A percentile compares a stretch with the other conserved stretches of the same genome.
Conservation (phyloP, 2,329 filamentous ascomycete genomes). For the Huntiella bhutanensis region DNA sequence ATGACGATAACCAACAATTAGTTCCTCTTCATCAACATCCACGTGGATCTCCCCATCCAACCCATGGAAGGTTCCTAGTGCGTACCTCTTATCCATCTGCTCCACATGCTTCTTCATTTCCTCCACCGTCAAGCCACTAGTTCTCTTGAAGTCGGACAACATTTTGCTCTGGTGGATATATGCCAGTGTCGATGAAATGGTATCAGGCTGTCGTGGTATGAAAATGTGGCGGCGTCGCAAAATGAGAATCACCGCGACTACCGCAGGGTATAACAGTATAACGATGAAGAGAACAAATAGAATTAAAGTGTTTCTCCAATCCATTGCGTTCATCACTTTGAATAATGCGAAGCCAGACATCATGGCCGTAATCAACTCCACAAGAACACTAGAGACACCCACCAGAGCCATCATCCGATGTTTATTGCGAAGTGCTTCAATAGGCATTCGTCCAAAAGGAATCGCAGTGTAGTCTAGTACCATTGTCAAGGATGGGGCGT, state of each 20-base stretch:
- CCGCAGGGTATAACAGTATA: conserved; percentile 45
- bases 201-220: conserved; percentile 58
- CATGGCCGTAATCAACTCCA: conserved; percentile 54
- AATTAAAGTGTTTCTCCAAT: background rate
- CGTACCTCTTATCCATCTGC: conserved; percentile 45
- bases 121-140: conserved; percentile 39
- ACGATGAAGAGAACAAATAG: conserved; percentile 34
- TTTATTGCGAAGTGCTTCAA: conserved; percentile 41
- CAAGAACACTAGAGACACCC: conserved; percentile 50
- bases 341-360: conserved; percentile 46
- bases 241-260: conserved; percentile 41
- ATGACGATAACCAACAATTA: conserved; percentile 46
- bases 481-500: conserved; percentile 45
- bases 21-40: conserved; percentile 59
- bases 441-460: conserved; percentile 45
- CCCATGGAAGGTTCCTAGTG: conserved; percentile 58
- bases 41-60: conserved; percentile 56
- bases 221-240: conserved; percentile 46
- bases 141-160: conserved; percentile 57
- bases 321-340: conserved; percentile 35
- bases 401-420: conserved; percentile 50
- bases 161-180: conserved; percentile 69
- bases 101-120: conserved; percentile 45
- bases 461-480: conserved; percentile 56
- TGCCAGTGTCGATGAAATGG: conserved; percentile 55